Percentiles rank a stretch among this genome's conserved stretches.
Conservation (phyloP, 768 basidiomycete species). For the Lactifluus volemus region DNA sequence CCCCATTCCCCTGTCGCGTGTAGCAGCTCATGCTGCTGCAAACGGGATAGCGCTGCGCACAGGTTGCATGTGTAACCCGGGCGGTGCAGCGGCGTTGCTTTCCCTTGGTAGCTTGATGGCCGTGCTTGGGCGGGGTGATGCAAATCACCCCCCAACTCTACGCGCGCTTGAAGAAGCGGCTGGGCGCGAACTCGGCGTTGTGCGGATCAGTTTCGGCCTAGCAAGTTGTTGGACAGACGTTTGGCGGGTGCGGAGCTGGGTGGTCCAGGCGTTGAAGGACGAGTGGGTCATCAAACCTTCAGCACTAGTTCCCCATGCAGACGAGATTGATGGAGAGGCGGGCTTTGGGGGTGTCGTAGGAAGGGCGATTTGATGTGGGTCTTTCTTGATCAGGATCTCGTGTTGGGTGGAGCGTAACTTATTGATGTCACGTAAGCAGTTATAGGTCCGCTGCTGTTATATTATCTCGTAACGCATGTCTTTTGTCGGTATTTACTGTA, state of each 20-base stretch:
- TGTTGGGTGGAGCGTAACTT: background rate
- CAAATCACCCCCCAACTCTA: constrained; percentile 29
- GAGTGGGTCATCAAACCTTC: background rate
- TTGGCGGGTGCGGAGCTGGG: constrained; percentile 29
- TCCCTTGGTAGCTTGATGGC: constrained; percentile 60
- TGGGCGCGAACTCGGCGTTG: constrained; percentile 64
- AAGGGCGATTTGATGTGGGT: constrained; percentile 7
- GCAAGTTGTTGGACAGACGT: constrained; percentile 73
- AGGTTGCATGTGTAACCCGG: constrained; percentile 86
- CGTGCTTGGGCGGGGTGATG: constrained; percentile 47
- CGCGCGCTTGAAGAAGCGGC: constrained; percentile 49
- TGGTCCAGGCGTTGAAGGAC: constrained; percentile 9
- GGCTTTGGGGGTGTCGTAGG: background rate
- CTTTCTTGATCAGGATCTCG: background rate
- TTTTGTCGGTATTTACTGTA: background rate
- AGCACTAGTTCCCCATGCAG: background rate
- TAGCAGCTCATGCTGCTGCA: constrained; percentile 43
- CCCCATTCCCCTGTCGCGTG: constrained; percentile 38
- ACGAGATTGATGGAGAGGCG: background rate
- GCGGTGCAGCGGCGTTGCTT: constrained; percentile 65
- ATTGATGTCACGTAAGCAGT: background rate
- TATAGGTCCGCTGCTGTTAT: background rate
- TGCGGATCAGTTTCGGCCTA: constrained; percentile 70
- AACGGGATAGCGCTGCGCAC: constrained; percentile 64
- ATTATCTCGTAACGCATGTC: background rate